Evolutionary conservation across 768 basidiomycete species (phyloP).

Genomic region (Calvatia gigantea): DNA sequence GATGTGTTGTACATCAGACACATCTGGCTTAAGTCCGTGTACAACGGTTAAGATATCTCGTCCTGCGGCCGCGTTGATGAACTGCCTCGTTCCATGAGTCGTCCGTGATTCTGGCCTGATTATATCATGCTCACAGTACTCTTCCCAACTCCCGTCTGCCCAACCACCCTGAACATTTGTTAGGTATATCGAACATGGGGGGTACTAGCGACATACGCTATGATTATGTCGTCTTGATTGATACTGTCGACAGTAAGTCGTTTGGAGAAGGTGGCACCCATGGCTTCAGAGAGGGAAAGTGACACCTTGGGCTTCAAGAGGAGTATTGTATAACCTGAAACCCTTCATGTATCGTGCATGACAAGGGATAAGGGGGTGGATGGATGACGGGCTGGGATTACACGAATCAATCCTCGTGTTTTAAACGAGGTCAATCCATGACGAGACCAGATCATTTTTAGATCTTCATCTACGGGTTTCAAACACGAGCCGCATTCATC

Average conservation of each 20-base stretch:
- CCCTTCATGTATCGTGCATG: neutral
- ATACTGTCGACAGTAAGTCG: constrained; percentile 2
- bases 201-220: constrained; percentile 2
- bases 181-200: neutral
- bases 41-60: constrained; percentile 1
- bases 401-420: neutral
- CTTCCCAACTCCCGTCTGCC: constrained; percentile 7
- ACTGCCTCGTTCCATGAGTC: constrained; percentile 6
- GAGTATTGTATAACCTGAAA: neutral
- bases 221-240: constrained; percentile 2
- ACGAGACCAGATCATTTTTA: neutral
- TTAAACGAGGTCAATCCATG: neutral
- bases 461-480: neutral
- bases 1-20: constrained; percentile 9
- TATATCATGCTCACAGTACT: constrained; percentile 3
- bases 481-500: neutral
- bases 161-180: constrained; percentile 1
- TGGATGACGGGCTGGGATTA: neutral
- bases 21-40: constrained; percentile 5
- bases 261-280: constrained; percentile 1
- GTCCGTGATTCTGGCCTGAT: too few species aligned
- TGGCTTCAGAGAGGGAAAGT: neutral
- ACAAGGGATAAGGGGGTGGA: too few species aligned
- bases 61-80: constrained; percentile 14
- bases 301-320: neutral